phyloP scores from a whole-genome alignment of 768 basidiomycete genomes.

The Russula vinacea region DNA sequence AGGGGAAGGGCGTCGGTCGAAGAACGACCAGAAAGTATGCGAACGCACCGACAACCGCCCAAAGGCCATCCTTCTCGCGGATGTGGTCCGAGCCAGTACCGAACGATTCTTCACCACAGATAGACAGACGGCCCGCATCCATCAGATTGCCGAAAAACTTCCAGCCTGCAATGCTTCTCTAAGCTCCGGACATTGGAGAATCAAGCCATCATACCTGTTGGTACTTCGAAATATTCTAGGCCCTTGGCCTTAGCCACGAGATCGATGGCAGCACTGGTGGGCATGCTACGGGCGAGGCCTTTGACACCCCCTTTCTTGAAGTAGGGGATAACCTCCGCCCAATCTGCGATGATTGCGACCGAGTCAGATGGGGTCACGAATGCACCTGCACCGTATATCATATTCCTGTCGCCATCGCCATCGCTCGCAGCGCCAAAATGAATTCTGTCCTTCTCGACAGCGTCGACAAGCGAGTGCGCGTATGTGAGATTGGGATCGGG shows the following conservation, averaged over 20 bases:
- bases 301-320: conserved; percentile 90
- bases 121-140: conserved; percentile 96
- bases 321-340: conserved; percentile 89
- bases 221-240: conserved; percentile 91
- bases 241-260: conserved; percentile 93
- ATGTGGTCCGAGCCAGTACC: conserved; percentile 99
- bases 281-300: conserved; percentile 96
- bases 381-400: conserved; percentile 98
- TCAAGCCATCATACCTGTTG: conserved; percentile 63
- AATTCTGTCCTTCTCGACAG: conserved; percentile 81
- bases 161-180: conserved; percentile 61
- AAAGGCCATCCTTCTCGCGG: conserved; percentile 98
- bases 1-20: neutral
- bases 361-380: conserved; percentile 98
- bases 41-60: conserved; percentile 87
- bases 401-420: conserved; percentile 97
- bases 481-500: conserved; percentile 99
- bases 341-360: conserved; percentile 98
- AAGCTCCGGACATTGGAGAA: neutral
- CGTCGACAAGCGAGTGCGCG: conserved; percentile 89
- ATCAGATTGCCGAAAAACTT: conserved; percentile 99
- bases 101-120: conserved; percentile 99
- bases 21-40: neutral
- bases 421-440: conserved; percentile 95
- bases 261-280: conserved; percentile 95